Conservation (phyloP, 176 grass and related monocot genomes). For the Triticum monococcum region DNA sequence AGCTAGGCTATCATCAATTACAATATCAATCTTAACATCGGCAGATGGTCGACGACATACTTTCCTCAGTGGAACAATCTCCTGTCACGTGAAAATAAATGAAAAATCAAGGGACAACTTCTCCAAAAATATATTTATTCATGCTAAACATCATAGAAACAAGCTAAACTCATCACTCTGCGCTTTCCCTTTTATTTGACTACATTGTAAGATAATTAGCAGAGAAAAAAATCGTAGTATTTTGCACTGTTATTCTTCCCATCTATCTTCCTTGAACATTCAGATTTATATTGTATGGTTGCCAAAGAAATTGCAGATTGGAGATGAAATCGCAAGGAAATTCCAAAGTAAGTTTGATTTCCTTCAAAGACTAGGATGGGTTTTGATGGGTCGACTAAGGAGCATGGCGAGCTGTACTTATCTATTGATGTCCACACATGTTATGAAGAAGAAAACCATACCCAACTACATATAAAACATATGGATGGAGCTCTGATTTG, state of each 20-base stretch:
- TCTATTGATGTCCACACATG: neutral
- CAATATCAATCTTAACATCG: too few relatives aligned
- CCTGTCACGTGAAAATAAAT: constrained; percentile 32
- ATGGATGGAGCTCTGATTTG: neutral
- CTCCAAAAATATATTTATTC: too few relatives aligned
- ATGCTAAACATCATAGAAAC: neutral
- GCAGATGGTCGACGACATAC: constrained; percentile 74
- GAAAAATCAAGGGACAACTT: neutral
- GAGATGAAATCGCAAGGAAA: neutral
- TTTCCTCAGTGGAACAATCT: constrained; percentile 95
- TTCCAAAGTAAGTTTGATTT: neutral
- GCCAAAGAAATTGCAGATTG: neutral
- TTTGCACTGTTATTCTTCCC: neutral
- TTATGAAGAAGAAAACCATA: neutral
- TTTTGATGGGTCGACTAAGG: neutral
- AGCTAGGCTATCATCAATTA: neutral
- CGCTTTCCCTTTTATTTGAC: neutral
- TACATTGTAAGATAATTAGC: neutral
- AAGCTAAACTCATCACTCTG: neutral
- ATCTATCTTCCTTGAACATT: neutral
- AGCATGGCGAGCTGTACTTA: neutral
- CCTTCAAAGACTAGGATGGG: neutral
- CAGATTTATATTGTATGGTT: neutral
- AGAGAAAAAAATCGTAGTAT: neutral
- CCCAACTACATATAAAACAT: too few relatives aligned